phyloP scores from a whole-genome alignment of 2,329 filamentous ascomycete genomes.

The Rutstroemia sydowiana region DNA sequence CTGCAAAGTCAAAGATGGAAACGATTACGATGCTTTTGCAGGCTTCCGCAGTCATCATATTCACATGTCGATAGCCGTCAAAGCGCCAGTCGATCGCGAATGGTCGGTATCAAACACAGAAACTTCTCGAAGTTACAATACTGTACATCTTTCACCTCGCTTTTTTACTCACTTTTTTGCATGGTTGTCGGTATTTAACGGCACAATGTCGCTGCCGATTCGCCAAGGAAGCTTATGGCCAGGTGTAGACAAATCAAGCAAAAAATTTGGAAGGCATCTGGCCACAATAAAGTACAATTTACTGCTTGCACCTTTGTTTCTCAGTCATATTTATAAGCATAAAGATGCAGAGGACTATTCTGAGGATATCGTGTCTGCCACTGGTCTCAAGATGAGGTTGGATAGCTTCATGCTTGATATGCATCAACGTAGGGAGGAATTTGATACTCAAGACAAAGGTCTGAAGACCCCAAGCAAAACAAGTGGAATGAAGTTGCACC shows the following conservation, averaged over 20 bases:
- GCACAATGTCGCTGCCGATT: constrained; percentile 88
- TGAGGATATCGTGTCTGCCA: constrained; percentile 75
- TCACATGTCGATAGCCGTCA: constrained; percentile 85
- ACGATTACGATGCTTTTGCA: constrained; percentile 81
- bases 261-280: constrained; percentile 94
- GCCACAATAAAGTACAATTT: constrained; percentile 99
- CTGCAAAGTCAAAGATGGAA: constrained; percentile 49
- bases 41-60: constrained; percentile 98
- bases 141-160: constrained; percentile 84
- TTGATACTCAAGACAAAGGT: constrained; percentile 72
- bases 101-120: constrained; percentile 72
- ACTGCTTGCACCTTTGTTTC: constrained; percentile 82
- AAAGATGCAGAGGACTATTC: constrained; percentile 86
- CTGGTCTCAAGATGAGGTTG: constrained; percentile 90
- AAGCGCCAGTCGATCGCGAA: constrained; percentile 78
- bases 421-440: constrained; percentile 88
- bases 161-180: constrained; percentile 98
- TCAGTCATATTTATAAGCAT: constrained; percentile 98
- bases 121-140: constrained; percentile 87
- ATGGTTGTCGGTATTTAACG: constrained; percentile 96
- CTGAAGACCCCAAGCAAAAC: constrained; percentile 72
- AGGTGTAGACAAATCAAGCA: constrained; percentile 89
- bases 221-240: constrained; percentile 90
- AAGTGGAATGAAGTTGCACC: constrained; percentile 91
- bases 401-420: constrained; percentile 97